A percentile compares a stretch with the other conserved stretches of the same genome.
phyloP scores from a whole-genome alignment of 257 asterid genomes.

The Rehmannia glutinosa region DNA sequence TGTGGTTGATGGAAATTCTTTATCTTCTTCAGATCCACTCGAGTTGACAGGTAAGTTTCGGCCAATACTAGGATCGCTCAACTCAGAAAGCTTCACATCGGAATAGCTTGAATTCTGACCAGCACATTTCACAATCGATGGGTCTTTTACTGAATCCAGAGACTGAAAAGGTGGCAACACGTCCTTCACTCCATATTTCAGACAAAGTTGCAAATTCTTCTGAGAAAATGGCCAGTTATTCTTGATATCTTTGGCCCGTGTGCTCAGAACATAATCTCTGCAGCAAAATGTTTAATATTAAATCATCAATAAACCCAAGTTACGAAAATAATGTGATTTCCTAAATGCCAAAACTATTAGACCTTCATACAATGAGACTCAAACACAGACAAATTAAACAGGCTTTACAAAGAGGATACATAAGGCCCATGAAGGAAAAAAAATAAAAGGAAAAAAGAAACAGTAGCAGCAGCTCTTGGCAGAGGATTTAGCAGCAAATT shows the following conservation, averaged over 20 bases:
- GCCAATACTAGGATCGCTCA: constrained; percentile 18
- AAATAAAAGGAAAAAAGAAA: too few species aligned
- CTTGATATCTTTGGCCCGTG: constrained; percentile 63
- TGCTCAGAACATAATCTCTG: constrained; percentile 79
- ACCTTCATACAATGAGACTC: too few species aligned
- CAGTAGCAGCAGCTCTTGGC: constrained; percentile 10
- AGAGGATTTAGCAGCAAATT: constrained; percentile 13
- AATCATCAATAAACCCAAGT: too few species aligned
- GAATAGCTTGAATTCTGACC: constrained; percentile 23
- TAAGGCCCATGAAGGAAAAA: too few species aligned
- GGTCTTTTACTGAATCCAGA: constrained; percentile 42
- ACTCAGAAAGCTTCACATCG: constrained; percentile 28
- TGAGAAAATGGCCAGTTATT: constrained; percentile 89
- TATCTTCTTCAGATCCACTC: constrained; percentile 41
- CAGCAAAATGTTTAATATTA: too few species aligned
- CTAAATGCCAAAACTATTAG: too few species aligned
- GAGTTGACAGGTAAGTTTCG: constrained; percentile 24
- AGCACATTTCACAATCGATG: constrained; percentile 17
- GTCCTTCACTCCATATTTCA: constrained; percentile 65
- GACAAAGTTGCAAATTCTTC: constrained; percentile 69
- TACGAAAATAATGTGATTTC: too few species aligned
- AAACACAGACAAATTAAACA: too few species aligned
- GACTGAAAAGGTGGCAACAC: constrained; percentile 83
- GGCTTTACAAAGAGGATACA: background rate
- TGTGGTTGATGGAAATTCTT: constrained; percentile 34